Evolutionary conservation across 495 filamentous ascomycete species (phyloP).

Genomic region (Sordaria brevicollis): DNA sequence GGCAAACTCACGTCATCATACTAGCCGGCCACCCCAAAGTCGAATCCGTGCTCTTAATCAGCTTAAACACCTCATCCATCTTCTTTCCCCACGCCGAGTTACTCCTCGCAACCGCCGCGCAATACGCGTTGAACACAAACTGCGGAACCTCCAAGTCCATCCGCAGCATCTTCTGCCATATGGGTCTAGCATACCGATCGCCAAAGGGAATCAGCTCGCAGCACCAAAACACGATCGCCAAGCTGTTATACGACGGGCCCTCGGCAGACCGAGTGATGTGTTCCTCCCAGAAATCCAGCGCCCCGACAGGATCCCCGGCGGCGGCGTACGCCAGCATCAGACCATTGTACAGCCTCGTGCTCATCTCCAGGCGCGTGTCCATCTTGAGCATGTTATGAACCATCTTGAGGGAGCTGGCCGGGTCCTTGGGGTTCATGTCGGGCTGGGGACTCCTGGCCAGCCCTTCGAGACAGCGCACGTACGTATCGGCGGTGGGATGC

Average conservation of each 20-base stretch:
- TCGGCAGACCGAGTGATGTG: conserved; percentile 60
- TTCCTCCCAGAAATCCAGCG: conserved; percentile 70
- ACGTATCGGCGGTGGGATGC: conserved; percentile 61
- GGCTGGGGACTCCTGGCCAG: conserved; percentile 53
- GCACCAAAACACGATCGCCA: conserved; percentile 66
- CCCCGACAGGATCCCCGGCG: conserved; percentile 51
- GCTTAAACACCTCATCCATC: conserved; percentile 50
- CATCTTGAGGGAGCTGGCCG: conserved; percentile 42
- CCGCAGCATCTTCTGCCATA: conserved; percentile 62
- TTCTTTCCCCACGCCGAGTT: conserved; percentile 36
- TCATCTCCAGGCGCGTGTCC: conserved; percentile 65
- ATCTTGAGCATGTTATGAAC: conserved; percentile 91
- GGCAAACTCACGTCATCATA: conserved; percentile 57
- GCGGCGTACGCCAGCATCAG: conserved; percentile 77
- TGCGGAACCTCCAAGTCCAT: conserved; percentile 69
- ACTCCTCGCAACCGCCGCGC: conserved; percentile 51
- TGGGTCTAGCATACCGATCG: conserved; percentile 51
- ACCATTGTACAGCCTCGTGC: conserved; percentile 65
- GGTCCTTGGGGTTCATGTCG: conserved; percentile 20
- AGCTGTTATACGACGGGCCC: conserved; percentile 68
- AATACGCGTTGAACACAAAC: conserved; percentile 61
- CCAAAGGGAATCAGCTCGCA: conserved; percentile 59
- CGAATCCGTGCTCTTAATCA: conserved; percentile 54
- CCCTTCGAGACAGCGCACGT: conserved; percentile 66
- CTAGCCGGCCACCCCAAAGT: conserved; percentile 56